phyloP scores from a whole-genome alignment of 2,329 filamentous ascomycete species.

The Trichophaea hybrida region DNA sequence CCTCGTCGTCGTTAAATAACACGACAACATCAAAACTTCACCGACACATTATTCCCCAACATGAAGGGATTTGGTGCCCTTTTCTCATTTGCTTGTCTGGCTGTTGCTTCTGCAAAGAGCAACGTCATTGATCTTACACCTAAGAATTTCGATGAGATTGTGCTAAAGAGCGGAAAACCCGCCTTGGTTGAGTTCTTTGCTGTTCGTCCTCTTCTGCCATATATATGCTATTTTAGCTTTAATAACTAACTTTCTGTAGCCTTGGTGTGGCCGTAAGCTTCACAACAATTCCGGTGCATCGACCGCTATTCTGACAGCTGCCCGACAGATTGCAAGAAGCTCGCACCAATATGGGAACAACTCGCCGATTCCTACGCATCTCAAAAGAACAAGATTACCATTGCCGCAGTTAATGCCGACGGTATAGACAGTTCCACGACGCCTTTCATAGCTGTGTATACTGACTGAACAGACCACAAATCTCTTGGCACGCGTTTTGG shows the following conservation, averaged over 20 bases:
- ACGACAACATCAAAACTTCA: constrained; percentile 31
- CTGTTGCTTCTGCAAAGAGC: constrained; percentile 54
- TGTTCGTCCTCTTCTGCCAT: constrained; percentile 23
- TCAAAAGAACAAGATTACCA: constrained; percentile 55
- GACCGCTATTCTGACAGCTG: background rate
- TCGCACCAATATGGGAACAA: constrained; percentile 26
- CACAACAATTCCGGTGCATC: background rate
- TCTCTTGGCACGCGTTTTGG: constrained; percentile 71
- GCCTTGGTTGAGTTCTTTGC: constrained; percentile 97
- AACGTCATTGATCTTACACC: constrained; percentile 82
- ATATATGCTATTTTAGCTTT: background rate
- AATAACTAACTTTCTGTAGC: constrained; percentile 16
- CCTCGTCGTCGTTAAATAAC: constrained; percentile 1
- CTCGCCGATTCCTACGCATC: constrained; percentile 24
- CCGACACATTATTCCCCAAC: background rate
- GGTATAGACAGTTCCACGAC: constrained; percentile 27
- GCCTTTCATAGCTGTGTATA: background rate
- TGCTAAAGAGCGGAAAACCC: constrained; percentile 83
- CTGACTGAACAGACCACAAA: constrained; percentile 44
- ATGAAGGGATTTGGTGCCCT: constrained; percentile 34
- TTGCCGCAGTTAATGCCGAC: constrained; percentile 94
- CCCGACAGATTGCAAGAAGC: constrained; percentile 26
- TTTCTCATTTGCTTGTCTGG: constrained; percentile 14
- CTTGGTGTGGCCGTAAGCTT: constrained; percentile 28
- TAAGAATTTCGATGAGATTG: constrained; percentile 78